These are phyloP conservation scores for Dendrocalamus sinicus DNA, from an alignment of 176 grass and related monocot species.

Conservation along the genomic window DNA sequence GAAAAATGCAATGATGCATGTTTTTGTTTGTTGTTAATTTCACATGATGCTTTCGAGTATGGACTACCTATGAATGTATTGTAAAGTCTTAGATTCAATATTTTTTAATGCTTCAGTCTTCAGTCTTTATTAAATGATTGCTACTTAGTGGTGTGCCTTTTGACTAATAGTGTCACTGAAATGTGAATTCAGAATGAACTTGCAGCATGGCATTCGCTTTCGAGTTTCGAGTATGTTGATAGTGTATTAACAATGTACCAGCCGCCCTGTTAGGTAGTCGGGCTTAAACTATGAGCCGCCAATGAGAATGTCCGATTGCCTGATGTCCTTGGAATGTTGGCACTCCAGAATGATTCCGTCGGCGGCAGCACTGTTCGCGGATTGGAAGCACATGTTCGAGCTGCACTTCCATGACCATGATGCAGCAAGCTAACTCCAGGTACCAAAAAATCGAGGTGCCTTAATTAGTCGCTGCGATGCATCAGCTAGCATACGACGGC, in stretches of 20 bases:
- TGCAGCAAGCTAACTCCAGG: neutral
- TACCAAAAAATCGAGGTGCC: no score
- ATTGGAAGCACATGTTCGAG: neutral
- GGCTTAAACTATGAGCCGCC: neutral
- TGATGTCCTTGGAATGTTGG: no score
- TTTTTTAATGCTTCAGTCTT: neutral
- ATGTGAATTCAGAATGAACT: neutral
- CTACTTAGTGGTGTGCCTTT: neutral
- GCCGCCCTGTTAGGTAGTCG: neutral
- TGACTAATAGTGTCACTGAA: neutral
- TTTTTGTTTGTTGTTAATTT: conserved; percentile 8
- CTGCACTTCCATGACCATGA: neutral
- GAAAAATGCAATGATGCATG: conserved; percentile 35
- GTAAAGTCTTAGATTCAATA: neutral
- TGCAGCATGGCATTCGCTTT: no score
- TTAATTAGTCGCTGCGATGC: neutral
- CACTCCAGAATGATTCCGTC: neutral
- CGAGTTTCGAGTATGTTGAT: neutral
- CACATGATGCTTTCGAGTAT: neutral
- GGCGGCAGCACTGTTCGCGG: neutral
- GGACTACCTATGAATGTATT: neutral
- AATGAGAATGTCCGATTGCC: neutral
- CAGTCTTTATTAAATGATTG: neutral
- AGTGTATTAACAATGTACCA: neutral
- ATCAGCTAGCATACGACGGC: neutral